Percentiles rank a stretch among this genome's conserved stretches.
phyloP scores from a whole-genome alignment of 2,329 filamentous ascomycete species.

The Lizonia empirigonia region DNA sequence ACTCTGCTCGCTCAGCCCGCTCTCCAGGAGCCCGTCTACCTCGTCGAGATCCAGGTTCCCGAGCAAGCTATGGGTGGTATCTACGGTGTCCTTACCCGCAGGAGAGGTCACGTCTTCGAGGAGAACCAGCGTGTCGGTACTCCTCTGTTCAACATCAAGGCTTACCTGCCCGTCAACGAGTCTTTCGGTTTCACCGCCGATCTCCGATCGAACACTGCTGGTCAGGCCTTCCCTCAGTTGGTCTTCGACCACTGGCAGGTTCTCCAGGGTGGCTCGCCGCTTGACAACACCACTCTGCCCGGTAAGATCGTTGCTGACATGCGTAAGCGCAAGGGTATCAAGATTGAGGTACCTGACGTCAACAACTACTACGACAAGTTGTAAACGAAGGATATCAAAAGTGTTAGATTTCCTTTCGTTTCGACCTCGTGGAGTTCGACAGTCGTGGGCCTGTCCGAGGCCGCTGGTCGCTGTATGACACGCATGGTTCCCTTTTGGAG shows the following conservation, averaged over 20 bases:
- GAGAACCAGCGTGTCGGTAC: constrained; percentile 99
- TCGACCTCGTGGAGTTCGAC: constrained; percentile 41
- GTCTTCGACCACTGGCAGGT: constrained; percentile 99
- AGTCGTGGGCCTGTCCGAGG: constrained; percentile 44
- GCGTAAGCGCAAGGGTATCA: constrained; percentile 99
- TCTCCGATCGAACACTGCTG: constrained; percentile 89
- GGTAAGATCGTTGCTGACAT: constrained; percentile 84
- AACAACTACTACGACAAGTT: constrained; percentile 99
- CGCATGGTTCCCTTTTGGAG: constrained; percentile 38
- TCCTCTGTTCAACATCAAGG: constrained; percentile 99
- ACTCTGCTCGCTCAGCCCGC: constrained; percentile 87
- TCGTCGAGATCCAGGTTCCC: constrained; percentile 98
- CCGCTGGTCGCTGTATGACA: constrained; percentile 43
- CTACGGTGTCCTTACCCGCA: constrained; percentile 96
- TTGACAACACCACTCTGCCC: constrained; percentile 81
- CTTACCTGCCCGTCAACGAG: constrained; percentile 94
- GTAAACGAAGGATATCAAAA: constrained; percentile 63
- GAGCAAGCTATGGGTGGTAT: constrained; percentile 99
- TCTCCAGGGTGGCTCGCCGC: constrained; percentile 88
- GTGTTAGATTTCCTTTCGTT: constrained; percentile 52
- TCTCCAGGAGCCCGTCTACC: constrained; percentile 96
- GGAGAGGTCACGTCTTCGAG: constrained; percentile 98
- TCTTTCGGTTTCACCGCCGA: constrained; percentile 99
- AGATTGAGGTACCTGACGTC: constrained; percentile 89
- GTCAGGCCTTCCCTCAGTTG: constrained; percentile 98